These are phyloP conservation scores for Castanospermum australe DNA, from an alignment of 306 rosid genomes.

Conservation along the genomic window DNA sequence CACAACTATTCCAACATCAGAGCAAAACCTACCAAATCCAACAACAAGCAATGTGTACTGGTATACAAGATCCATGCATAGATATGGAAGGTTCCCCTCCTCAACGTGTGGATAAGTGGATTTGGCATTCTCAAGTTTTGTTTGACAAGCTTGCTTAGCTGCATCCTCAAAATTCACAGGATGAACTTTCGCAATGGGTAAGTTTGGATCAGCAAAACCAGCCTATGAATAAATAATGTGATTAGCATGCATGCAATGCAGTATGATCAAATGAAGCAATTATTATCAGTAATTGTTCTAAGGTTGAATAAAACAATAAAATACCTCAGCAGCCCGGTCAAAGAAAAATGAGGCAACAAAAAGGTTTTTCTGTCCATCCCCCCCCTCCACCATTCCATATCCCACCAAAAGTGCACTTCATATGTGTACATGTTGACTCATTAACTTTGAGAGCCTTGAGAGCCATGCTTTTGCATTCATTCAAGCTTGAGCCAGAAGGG, in stretches of 20 bases:
- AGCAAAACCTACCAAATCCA: slow-evolving; percentile 68
- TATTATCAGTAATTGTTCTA: background rate
- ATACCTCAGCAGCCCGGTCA: slow-evolving; percentile 95
- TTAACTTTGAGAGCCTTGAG: slow-evolving; percentile 68
- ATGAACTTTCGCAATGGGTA: slow-evolving; percentile 56
- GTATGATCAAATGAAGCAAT: background rate
- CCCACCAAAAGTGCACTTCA: slow-evolving; percentile 92
- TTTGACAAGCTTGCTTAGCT: slow-evolving; percentile 78
- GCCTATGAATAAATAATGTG: slow-evolving; percentile 43
- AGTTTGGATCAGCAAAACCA: slow-evolving; percentile 72
- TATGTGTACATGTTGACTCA: slow-evolving; percentile 70
- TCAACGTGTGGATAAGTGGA: slow-evolving; percentile 46
- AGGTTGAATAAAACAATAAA: background rate
- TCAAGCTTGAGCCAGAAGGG: slow-evolving; percentile 65
- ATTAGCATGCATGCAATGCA: slow-evolving; percentile 19
- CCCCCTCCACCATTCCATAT: slow-evolving; percentile 97
- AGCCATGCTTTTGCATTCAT: slow-evolving; percentile 63
- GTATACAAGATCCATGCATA: slow-evolving; percentile 94
- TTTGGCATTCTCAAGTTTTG: slow-evolving; percentile 62
- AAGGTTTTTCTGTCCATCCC: slow-evolving; percentile 83
- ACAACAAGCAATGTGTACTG: slow-evolving; percentile 71
- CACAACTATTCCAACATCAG: background rate
- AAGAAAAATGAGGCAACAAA: slow-evolving; percentile 98
- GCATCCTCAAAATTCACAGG: slow-evolving; percentile 71
- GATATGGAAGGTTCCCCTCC: slow-evolving; percentile 65